Percentiles rank a stretch among this genome's conserved stretches.
Evolutionary conservation across 108 stramenopile genomes (phyloP).

Genomic region (Parmales sp.): DNA sequence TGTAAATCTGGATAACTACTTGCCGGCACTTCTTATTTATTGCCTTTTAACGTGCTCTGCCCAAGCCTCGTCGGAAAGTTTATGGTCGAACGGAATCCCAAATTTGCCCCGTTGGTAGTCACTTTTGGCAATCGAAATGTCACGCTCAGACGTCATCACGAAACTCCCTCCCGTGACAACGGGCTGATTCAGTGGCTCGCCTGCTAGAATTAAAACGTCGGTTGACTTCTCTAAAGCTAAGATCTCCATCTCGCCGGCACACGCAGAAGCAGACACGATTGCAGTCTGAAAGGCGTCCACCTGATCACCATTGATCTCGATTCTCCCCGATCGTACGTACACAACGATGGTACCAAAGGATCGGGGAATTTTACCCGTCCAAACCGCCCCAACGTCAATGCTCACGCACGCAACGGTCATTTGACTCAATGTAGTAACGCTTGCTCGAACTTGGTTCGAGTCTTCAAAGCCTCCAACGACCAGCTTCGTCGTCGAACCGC

Average conservation of each 20-base stretch:
- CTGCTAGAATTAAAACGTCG: constrained; percentile 55
- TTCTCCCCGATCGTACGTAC: constrained; percentile 51
- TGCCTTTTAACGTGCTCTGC: constrained; percentile 42
- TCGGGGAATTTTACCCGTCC: constrained; percentile 17
- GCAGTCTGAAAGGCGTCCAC: constrained; percentile 44
- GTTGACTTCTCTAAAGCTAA: constrained; percentile 21
- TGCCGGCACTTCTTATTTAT: no score
- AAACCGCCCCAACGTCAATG: constrained; percentile 4
- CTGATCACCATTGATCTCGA: constrained; percentile 10
- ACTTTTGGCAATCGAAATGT: constrained; percentile 52
- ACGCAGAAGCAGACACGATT: constrained; percentile 30
- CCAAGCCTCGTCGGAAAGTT: constrained; percentile 58
- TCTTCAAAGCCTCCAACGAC: no score
- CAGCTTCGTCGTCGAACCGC: constrained; percentile 17
- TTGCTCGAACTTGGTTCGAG: no score
- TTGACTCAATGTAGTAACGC: not conserved
- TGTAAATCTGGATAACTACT: no score
- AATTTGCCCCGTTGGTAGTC: constrained; percentile 60
- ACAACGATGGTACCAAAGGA: constrained; percentile 46
- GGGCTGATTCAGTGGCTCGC: constrained; percentile 52
- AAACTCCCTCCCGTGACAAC: constrained; percentile 55
- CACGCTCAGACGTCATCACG: constrained; percentile 55
- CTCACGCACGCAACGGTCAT: constrained; percentile 6
- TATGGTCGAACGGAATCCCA: constrained; percentile 58
- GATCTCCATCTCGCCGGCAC: constrained; percentile 18